Conservation (phyloP, 202 grass and related monocot species). For the Carex sylvatica region DNA sequence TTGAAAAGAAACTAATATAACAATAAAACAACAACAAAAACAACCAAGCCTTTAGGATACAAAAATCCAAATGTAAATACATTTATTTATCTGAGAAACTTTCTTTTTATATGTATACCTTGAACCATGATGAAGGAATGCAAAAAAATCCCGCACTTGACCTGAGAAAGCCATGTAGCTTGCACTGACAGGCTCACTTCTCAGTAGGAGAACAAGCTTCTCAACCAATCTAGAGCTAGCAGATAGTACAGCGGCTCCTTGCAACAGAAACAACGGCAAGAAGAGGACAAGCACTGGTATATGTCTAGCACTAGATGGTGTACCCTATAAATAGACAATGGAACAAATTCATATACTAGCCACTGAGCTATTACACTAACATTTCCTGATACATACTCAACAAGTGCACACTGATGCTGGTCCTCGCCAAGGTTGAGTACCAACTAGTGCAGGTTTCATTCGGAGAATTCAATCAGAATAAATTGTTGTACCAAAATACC, state of each 20-base stretch:
- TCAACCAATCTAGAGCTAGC: slow-evolving; percentile 81
- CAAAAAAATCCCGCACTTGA: slow-evolving; percentile 72
- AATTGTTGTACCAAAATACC: neutral
- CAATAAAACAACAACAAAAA: neutral
- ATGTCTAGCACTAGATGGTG: slow-evolving; percentile 61
- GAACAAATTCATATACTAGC: slow-evolving; percentile 8
- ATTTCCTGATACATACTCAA: neutral
- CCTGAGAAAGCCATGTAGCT: slow-evolving; percentile 67
- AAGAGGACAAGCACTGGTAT: slow-evolving; percentile 84
- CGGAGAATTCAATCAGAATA: neutral
- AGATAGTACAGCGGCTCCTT: slow-evolving; percentile 82
- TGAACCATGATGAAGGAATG: slow-evolving; percentile 91
- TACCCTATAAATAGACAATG: slow-evolving; percentile 69
- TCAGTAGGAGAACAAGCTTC: slow-evolving; percentile 76
- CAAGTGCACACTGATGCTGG: neutral
- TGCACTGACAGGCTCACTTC: slow-evolving; percentile 59
- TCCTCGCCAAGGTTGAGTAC: neutral
- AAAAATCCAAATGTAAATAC: neutral
- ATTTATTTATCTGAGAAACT: neutral
- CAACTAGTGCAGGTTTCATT: neutral
- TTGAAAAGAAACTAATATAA: slow-evolving; percentile 19
- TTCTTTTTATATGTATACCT: slow-evolving; percentile 46
- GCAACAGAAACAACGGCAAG: slow-evolving; percentile 80
- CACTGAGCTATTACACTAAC: neutral
- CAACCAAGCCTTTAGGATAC: too few species aligned